Evolutionary conservation across 176 grass and related monocot species (phyloP).

Genomic region (Eragrostis nindensis): DNA sequence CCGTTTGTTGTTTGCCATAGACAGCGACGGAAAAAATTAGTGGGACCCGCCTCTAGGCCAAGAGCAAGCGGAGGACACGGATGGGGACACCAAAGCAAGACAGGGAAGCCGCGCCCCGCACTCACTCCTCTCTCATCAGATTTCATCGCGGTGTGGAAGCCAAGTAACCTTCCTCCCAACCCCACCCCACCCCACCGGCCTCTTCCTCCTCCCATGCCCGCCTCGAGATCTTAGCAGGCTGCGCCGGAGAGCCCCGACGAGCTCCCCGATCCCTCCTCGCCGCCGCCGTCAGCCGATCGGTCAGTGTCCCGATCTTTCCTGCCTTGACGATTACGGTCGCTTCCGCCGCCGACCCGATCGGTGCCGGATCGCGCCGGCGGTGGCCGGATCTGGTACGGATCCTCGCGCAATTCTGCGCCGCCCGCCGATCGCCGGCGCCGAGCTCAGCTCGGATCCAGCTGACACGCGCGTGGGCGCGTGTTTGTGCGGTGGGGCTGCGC

Average conservation of each 20-base stretch:
- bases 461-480: neutral
- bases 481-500: no score
- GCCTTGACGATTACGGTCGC: neutral
- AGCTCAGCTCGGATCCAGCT: conserved; percentile 48
- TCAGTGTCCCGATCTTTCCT: conserved; percentile 30
- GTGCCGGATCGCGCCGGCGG: conserved; percentile 5
- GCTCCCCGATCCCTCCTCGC: conserved; percentile 31
- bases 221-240: conserved; percentile 54
- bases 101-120: neutral
- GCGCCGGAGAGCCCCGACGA: conserved; percentile 33
- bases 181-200: no score
- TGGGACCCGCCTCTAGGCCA: neutral
- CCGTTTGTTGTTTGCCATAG: no score
- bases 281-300: conserved; percentile 31
- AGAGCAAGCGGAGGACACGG: no score
- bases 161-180: no score
- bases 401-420: conserved; percentile 31
- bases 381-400: conserved; percentile 59
- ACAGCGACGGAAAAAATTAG: no score
- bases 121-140: neutral
- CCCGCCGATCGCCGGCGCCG: conserved; percentile 31
- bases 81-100: no score
- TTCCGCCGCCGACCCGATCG: neutral
- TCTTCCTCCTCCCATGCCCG: conserved; percentile 36
- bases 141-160: no score